Evolutionary conservation across 768 basidiomycete species (phyloP).

Genomic region (Suillus americanus): DNA sequence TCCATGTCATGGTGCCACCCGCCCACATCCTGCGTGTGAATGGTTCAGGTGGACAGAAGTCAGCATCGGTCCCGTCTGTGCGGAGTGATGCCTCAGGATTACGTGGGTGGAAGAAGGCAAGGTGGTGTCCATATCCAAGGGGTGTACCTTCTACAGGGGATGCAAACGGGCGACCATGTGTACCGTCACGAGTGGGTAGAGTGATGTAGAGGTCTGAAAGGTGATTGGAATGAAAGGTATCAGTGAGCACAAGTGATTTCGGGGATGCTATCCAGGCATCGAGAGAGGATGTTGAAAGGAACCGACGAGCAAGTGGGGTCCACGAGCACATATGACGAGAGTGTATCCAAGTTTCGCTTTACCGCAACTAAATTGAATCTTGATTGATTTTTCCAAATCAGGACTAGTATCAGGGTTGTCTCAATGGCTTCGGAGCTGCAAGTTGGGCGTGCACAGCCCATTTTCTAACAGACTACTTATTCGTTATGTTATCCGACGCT

Average conservation of each 20-base stretch:
- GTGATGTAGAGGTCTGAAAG: conserved; percentile 66
- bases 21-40: conserved; percentile 86
- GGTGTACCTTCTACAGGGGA: conserved; percentile 41
- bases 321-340: neutral
- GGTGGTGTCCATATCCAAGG: conserved; percentile 64
- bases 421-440: too few relatives aligned
- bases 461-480: too few relatives aligned
- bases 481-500: too few relatives aligned
- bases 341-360: neutral
- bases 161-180: conserved; percentile 37
- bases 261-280: conserved; percentile 56
- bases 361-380: too few relatives aligned
- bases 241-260: conserved; percentile 44
- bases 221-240: conserved; percentile 54
- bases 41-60: conserved; percentile 70
- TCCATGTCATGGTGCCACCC: conserved; percentile 67
- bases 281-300: conserved; percentile 27
- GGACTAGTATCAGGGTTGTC: neutral
- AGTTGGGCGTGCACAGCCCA: too few relatives aligned
- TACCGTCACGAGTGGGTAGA: conserved; percentile 71
- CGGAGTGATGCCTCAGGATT: conserved; percentile 56
- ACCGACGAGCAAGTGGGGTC: conserved; percentile 6
- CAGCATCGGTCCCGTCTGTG: conserved; percentile 70
- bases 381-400: conserved; percentile 12
- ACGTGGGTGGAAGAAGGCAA: conserved; percentile 73